A percentile compares a stretch with the other conserved stretches of the same genome.
phyloP scores from a whole-genome alignment of 257 asterid species.

The Anisodus acutangulus region DNA sequence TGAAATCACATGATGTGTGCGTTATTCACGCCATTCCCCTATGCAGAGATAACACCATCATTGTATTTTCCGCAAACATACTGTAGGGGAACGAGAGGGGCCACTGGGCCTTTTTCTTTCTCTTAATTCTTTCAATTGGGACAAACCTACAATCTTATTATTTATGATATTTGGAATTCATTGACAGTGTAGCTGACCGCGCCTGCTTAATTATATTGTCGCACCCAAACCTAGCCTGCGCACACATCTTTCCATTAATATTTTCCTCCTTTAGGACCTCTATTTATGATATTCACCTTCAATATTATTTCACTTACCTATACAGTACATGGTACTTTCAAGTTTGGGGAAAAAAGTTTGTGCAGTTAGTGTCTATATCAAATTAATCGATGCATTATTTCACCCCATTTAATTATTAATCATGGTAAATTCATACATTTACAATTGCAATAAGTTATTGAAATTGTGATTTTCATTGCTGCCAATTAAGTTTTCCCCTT shows the following conservation, averaged over 20 bases:
- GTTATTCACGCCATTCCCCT: constrained; percentile 47
- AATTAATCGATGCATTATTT: not conserved
- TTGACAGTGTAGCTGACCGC: constrained; percentile 27
- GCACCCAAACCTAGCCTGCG: not conserved
- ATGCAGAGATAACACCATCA: constrained; percentile 49
- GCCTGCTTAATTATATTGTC: not conserved
- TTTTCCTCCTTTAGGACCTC: not conserved
- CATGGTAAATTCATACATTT: too few species aligned
- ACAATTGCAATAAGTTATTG: not conserved
- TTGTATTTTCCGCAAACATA: constrained; percentile 28
- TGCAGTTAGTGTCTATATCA: too few species aligned
- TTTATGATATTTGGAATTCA: constrained; percentile 30
- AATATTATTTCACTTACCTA: constrained; percentile 17
- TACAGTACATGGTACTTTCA: not conserved
- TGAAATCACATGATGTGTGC: constrained; percentile 38
- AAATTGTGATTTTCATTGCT: not conserved
- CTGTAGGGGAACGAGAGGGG: not conserved
- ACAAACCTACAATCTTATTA: constrained; percentile 33
- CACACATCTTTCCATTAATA: not conserved
- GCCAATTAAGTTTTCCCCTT: not conserved
- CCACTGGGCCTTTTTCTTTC: not conserved
- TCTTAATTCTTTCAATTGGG: constrained; percentile 27
- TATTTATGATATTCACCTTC: constrained; percentile 5
- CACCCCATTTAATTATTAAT: too few species aligned
- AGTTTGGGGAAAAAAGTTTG: not conserved